Base-by-base conservation (phyloP, 768 basidiomycete species). In the Russula foetens region DNA sequence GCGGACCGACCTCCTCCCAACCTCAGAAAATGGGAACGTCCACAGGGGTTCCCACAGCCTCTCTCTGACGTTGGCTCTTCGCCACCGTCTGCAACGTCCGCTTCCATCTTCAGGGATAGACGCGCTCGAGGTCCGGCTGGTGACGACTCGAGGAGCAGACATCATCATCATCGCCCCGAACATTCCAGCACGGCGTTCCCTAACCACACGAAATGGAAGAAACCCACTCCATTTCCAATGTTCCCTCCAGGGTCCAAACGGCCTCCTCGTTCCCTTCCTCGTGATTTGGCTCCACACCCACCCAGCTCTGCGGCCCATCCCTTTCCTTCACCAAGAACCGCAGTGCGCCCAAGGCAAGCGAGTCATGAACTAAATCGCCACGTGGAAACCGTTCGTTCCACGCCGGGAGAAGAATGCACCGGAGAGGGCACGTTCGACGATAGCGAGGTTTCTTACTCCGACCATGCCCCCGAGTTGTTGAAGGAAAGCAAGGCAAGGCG, bases 11-110 rank as follows among this genome's bases (percentile, higher is more conserved):
- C 52, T 39, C 43, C 52, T 23, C 62, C 7, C 21, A 11, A 48
- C 43, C 57, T 66, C 26, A 44, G 56, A 9, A 66, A 66, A 56
- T 66, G 65, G 65, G 56, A 33, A 43, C 63, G 58, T 15, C 56
- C 59, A 6, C n/a, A 28, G 14, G 48, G 45, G 7, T n/a, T 49
- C 23, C 7, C 49, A 9, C 43, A 41, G 29, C 38, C 35, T 15
- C 47, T 35, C 9, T 28, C 53, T 48, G 49, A 51, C 41, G 6
- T 44, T 51, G 21, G 44, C 41, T 24, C 47, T 45, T 46, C 53
- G 7, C 21, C 54, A 17, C 4, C 24, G 21, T 58, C 60, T 31
- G 31, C 35, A 44, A 44, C 44, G 19, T 24, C 45, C 7, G 9
- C 50, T 41, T 41, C 51, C 23, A 26, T 19, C 5, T 48, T 48